Evolutionary conservation across 495 filamentous ascomycete genomes (phyloP).

Genomic region (Melanomma pulvis-pyrius): DNA sequence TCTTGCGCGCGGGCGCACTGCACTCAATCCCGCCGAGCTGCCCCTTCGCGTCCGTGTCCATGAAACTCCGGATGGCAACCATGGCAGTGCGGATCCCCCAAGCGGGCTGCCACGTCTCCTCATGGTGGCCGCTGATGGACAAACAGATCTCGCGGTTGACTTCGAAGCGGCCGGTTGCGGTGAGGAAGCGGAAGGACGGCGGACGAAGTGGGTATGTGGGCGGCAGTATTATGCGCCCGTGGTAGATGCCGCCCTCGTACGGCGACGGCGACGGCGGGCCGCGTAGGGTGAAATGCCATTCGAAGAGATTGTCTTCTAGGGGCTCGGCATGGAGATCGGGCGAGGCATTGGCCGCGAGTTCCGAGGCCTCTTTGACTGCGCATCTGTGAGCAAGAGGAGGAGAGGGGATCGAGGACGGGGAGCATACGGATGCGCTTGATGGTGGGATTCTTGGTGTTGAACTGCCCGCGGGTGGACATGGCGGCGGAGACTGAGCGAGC

Average conservation of each 20-base stretch:
- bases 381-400: slow-evolving; percentile 32
- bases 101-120: slow-evolving; percentile 97
- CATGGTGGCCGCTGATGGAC: slow-evolving; percentile 89
- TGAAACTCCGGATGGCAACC: slow-evolving; percentile 70
- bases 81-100: slow-evolving; percentile 88
- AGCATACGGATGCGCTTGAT: slow-evolving; percentile 72
- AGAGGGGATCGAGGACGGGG: neutral
- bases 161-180: slow-evolving; percentile 90
- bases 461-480: slow-evolving; percentile 52
- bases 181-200: slow-evolving; percentile 91
- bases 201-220: slow-evolving; percentile 86
- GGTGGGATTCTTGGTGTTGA: slow-evolving; percentile 79
- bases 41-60: slow-evolving; percentile 72
- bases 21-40: slow-evolving; percentile 90
- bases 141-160: slow-evolving; percentile 97
- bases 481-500: slow-evolving; percentile 10
- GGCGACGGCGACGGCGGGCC: slow-evolving; percentile 81
- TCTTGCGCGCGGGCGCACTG: slow-evolving; percentile 59
- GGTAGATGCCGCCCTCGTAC: slow-evolving; percentile 83
- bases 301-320: slow-evolving; percentile 86
- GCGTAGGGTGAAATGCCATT: slow-evolving; percentile 98
- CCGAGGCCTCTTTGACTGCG: slow-evolving; percentile 79
- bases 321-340: slow-evolving; percentile 81
- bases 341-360: slow-evolving; percentile 75
- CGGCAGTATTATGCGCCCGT: slow-evolving; percentile 91